phyloP scores from a whole-genome alignment of 2,329 filamentous ascomycete species.

The Macrophomina pseudophaseolina region DNA sequence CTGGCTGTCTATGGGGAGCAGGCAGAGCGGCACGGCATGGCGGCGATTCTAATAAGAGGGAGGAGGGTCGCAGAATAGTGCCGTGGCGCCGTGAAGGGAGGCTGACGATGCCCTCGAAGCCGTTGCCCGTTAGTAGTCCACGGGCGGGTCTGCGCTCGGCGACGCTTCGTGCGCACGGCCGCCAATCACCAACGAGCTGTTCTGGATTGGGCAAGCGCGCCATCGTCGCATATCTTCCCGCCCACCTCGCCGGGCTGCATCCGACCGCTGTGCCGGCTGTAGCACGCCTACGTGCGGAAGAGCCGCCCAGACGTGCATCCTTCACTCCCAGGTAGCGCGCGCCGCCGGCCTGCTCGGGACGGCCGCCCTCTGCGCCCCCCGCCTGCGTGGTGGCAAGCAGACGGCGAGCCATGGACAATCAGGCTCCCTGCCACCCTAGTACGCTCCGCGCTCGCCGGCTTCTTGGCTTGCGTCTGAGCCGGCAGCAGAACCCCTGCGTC shows the following conservation, averaged over 20 bases:
- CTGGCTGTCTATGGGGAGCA: slow-evolving; percentile 5
- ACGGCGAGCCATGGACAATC: background rate
- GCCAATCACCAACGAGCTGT: slow-evolving; percentile 10
- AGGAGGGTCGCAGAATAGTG: slow-evolving; percentile 17
- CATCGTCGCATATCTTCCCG: slow-evolving; percentile 22
- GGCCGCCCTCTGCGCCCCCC: background rate
- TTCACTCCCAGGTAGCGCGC: slow-evolving; percentile 7
- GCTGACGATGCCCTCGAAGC: slow-evolving; percentile 11
- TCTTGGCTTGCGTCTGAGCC: slow-evolving; percentile 22
- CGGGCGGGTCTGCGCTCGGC: background rate
- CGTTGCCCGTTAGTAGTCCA: slow-evolving; percentile 19
- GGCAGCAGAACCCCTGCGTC: slow-evolving; percentile 14
- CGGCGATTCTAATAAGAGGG: slow-evolving; percentile 23
- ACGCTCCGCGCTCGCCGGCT: background rate
- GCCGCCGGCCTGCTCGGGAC: background rate
- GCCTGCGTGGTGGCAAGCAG: slow-evolving; percentile 3
- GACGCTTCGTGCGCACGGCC: background rate
- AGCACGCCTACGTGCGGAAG: slow-evolving; percentile 10
- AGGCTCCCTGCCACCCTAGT: slow-evolving; percentile 11
- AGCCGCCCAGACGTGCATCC: background rate
- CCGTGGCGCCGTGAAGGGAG: slow-evolving; percentile 23
- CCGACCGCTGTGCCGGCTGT: slow-evolving; percentile 3
- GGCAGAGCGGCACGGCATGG: slow-evolving; percentile 13
- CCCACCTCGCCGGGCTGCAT: slow-evolving; percentile 13
- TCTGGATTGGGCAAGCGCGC: slow-evolving; percentile 22